Percentiles rank a stretch among this genome's conserved stretches.
phyloP scores from a whole-genome alignment of 2,329 filamentous ascomycete genomes.

The Pyrenochaeta sp. region DNA sequence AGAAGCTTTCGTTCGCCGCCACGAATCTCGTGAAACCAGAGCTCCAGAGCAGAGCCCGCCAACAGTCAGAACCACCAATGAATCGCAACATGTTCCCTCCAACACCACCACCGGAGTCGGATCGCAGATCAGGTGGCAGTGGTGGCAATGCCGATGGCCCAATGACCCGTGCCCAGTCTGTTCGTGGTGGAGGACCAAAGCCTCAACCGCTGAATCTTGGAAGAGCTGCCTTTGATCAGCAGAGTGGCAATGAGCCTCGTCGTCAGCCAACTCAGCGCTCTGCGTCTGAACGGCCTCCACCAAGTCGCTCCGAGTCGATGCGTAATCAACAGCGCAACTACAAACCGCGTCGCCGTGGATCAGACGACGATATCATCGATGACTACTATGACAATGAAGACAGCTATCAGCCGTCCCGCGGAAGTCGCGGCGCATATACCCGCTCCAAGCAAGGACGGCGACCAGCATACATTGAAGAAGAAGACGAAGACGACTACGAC shows the following conservation, averaged over 20 bases:
- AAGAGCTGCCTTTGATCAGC: constrained; percentile 58
- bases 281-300: constrained; percentile 54
- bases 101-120: constrained; percentile 95
- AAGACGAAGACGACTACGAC: constrained; percentile 76
- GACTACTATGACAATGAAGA: constrained; percentile 71
- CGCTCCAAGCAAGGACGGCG: constrained; percentile 48
- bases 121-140: constrained; percentile 54
- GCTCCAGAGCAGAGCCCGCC: constrained; percentile 75
- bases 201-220: constrained; percentile 59
- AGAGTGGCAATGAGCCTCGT: constrained; percentile 37
- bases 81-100: constrained; percentile 89
- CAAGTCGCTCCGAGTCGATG: constrained; percentile 47
- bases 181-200: constrained; percentile 58
- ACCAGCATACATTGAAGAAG: constrained; percentile 78
- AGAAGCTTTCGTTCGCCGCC: constrained; percentile 89
- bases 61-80: constrained; percentile 84
- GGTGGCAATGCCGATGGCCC: constrained; percentile 38
- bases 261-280: constrained; percentile 52
- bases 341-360: constrained; percentile 42
- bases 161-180: constrained; percentile 59
- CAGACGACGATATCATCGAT: constrained; percentile 60
- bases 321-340: constrained; percentile 38
- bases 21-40: constrained; percentile 92
- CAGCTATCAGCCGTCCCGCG: constrained; percentile 62
- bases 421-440: constrained; percentile 36